Evolutionary conservation across 768 basidiomycete species (phyloP).

Genomic region (Leccinum disarticulatum): DNA sequence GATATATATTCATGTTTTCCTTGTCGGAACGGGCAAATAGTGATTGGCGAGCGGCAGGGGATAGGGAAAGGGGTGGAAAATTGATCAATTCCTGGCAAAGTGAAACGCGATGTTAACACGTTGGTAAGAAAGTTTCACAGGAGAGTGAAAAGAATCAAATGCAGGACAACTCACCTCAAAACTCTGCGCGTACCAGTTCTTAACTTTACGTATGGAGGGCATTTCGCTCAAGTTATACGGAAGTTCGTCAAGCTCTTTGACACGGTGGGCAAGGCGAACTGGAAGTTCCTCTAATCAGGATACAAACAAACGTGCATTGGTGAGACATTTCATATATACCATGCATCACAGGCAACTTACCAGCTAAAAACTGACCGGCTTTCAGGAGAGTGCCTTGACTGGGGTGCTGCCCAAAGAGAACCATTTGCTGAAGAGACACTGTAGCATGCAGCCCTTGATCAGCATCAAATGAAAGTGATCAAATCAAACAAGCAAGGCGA

Average conservation of each 20-base stretch:
- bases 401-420: slow-evolving; percentile 19
- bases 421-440: slow-evolving; percentile 21
- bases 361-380: slow-evolving; percentile 17
- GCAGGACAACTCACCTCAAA: slow-evolving; percentile 12
- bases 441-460: background rate
- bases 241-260: slow-evolving; percentile 20
- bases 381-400: slow-evolving; percentile 20
- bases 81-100: slow-evolving; percentile 10
- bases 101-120: background rate
- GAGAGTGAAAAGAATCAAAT: background rate
- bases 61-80: slow-evolving; percentile 15
- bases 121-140: background rate
- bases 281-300: slow-evolving; percentile 15
- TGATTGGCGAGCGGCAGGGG: slow-evolving; percentile 14
- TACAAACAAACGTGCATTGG: background rate
- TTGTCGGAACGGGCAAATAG: slow-evolving; percentile 10
- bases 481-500: background rate
- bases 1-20: slow-evolving; percentile 18
- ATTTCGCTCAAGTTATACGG: slow-evolving; percentile 18
- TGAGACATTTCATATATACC: background rate
- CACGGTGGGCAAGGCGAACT: slow-evolving; percentile 17
- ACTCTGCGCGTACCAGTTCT: slow-evolving; percentile 21
- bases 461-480: slow-evolving; percentile 6
- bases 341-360: slow-evolving; percentile 1
- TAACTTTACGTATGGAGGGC: slow-evolving; percentile 20